Percentiles rank a stretch among this genome's conserved stretches.
Evolutionary conservation across 2,329 filamentous ascomycete genomes (phyloP).

Genomic region (Nigrospora oryzae): DNA sequence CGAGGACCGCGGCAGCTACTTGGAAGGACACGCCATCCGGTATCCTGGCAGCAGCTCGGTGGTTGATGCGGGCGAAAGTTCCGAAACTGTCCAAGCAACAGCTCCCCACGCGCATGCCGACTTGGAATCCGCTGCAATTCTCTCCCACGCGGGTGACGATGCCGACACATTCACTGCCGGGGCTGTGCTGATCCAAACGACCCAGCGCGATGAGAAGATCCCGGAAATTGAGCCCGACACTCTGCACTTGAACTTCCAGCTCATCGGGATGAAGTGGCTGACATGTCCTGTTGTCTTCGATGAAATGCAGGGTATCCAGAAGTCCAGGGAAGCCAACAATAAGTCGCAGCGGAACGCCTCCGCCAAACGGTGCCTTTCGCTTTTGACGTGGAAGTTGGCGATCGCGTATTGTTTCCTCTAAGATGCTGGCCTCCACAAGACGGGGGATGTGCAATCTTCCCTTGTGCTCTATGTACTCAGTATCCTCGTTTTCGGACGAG

Average conservation of each 20-base stretch:
- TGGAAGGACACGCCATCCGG: background rate
- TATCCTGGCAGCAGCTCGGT: background rate
- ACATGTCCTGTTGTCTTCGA: background rate
- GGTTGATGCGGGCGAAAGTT: background rate
- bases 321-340: slow-evolving; percentile 12
- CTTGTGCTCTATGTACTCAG: too few species aligned
- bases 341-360: too few species aligned
- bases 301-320: background rate
- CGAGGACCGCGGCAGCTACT: background rate
- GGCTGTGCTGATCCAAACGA: slow-evolving; percentile 13
- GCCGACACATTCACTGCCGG: slow-evolving; percentile 32
- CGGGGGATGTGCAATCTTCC: too few species aligned
- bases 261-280: slow-evolving; percentile 17
- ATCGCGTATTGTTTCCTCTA: too few species aligned
- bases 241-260: slow-evolving; percentile 27
- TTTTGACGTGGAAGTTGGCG: too few species aligned
- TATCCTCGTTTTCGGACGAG: too few species aligned
- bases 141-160: slow-evolving; percentile 22
- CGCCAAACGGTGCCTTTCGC: too few species aligned
- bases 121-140: slow-evolving; percentile 17
- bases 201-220: slow-evolving; percentile 27
- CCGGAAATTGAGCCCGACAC: slow-evolving; percentile 21
- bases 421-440: too few species aligned
- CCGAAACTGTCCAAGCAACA: background rate
- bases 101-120: slow-evolving; percentile 5